phyloP scores from a whole-genome alignment of 2,329 filamentous ascomycete species.

The Tolypocladium amazonense region DNA sequence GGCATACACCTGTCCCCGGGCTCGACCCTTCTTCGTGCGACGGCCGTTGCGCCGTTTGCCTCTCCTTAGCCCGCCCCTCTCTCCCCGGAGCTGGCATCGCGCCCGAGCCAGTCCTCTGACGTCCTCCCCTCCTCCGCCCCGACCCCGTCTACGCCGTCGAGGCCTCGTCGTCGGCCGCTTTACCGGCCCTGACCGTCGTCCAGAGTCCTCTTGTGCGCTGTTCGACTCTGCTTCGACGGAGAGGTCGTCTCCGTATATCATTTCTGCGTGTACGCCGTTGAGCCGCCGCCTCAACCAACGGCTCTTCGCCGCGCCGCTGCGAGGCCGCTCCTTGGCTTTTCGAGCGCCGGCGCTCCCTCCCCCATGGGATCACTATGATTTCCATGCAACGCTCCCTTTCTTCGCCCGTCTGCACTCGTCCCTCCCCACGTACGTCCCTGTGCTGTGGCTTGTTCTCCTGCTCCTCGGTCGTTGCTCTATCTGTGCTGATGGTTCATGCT shows the following conservation, averaged over 20 bases:
- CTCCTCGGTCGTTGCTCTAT: background rate
- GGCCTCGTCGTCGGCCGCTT: background rate
- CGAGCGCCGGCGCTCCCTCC: slow-evolving; percentile 15
- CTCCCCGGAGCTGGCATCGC: background rate
- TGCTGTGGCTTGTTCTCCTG: slow-evolving; percentile 3
- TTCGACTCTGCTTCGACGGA: background rate
- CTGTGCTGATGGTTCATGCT: slow-evolving; percentile 17
- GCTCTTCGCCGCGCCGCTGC: slow-evolving; percentile 13
- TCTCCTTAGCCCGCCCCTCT: background rate
- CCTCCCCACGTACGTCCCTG: slow-evolving; percentile 46
- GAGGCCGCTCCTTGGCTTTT: slow-evolving; percentile 22
- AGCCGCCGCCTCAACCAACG: slow-evolving; percentile 2
- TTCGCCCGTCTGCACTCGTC: slow-evolving; percentile 48
- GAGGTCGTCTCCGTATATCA: background rate
- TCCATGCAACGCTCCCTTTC: slow-evolving; percentile 53
- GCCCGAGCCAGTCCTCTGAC: background rate
- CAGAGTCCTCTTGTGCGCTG: background rate
- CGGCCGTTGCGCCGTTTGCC: background rate
- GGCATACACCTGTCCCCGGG: background rate
- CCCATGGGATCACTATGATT: slow-evolving; percentile 44
- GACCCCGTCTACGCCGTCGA: background rate
- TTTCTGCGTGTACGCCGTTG: background rate
- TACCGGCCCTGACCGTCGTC: background rate
- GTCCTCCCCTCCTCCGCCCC: background rate
- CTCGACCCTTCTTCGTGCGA: background rate